A percentile compares a stretch with the other conserved stretches of the same genome.
Evolutionary conservation across 179 eudicot species (phyloP).

Genomic region (Beta macrorhiza): DNA sequence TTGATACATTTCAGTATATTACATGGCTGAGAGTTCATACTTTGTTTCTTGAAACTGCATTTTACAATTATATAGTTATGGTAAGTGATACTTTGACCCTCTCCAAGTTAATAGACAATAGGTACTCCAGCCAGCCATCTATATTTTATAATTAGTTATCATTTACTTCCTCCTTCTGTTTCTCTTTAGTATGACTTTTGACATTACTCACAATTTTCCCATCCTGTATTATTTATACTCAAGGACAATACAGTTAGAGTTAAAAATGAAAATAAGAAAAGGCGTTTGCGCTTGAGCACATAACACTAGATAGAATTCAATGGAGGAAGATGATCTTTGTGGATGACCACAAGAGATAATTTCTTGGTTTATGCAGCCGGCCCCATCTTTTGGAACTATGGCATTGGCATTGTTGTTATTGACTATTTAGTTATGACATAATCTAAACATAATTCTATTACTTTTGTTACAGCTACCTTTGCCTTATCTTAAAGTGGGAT

Average conservation of each 20-base stretch:
- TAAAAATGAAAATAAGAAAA: too few relatives aligned
- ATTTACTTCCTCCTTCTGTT: neutral
- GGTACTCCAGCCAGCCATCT: neutral
- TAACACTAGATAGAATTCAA: neutral
- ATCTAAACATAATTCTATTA: neutral
- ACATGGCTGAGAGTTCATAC: neutral
- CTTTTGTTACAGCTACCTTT: conserved; percentile 63
- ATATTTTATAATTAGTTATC: neutral
- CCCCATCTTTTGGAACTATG: too few relatives aligned
- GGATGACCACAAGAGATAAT: too few relatives aligned
- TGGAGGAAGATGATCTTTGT: too few relatives aligned
- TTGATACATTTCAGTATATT: conserved; percentile 1
- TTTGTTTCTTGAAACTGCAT: neutral
- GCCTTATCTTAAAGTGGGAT: conserved; percentile 92
- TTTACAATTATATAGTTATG: neutral
- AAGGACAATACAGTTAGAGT: too few relatives aligned
- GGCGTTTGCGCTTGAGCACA: too few relatives aligned
- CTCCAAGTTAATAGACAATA: neutral
- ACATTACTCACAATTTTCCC: too few relatives aligned
- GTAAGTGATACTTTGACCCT: neutral
- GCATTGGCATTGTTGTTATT: neutral
- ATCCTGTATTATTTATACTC: too few relatives aligned
- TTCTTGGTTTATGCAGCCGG: too few relatives aligned
- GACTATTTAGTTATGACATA: neutral
- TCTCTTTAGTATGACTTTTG: too few relatives aligned